Base-by-base conservation (phyloP, 345 rosid species). In the Citropsis articulata region DNA sequence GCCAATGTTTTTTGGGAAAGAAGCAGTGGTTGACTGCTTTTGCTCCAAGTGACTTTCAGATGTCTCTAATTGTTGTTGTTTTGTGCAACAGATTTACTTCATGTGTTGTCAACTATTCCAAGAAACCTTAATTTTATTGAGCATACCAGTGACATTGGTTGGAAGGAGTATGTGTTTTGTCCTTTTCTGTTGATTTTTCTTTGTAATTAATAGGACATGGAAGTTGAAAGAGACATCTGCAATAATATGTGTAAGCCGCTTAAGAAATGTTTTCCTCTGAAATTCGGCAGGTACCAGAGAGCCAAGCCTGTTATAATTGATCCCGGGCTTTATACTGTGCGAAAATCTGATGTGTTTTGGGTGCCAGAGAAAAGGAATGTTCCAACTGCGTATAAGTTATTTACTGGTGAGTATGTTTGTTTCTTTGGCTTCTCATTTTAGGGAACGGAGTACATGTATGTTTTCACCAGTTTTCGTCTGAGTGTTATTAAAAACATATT, bases 111-210 rank as follows among this genome's bases (percentile, higher is more conserved):
- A 30, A 75, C 80, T 69, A 78, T 90, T 80, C 94, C 96, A 64
- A 81, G 97, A 77, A 68, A 81, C 73, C 79, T 90, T 64, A 93
- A 93, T 80, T 93, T 93, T 81, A 88, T 94, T 16, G 98, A 93
- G 85, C 95, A 94, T 81, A 91, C 95, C 75, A 93, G 93, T 78
- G 89, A 92, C 50, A 89, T 94, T 4, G 97, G 97, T 36, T 94
- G 98, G 98, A 94, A 94, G 82, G 91, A 90, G 98, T 94, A 83
- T 28, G 93, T 82, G 65, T 19, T 40, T 78, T 60, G 21, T 69
- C 38, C 55, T 48, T 16, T 76, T 30, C 18, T 72, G 67, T 77
- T 24, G 24, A 4, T 7, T 57, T 57, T 5, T 42, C 75, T 61
- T 4, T n/a, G 35, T 27, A 24, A 55, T 25, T 42, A 12, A 73